Evolutionary conservation across 768 basidiomycete genomes (phyloP), one percentile per base, ranked within the genome.

Genomic region (Kwoniella sp.): DNA sequence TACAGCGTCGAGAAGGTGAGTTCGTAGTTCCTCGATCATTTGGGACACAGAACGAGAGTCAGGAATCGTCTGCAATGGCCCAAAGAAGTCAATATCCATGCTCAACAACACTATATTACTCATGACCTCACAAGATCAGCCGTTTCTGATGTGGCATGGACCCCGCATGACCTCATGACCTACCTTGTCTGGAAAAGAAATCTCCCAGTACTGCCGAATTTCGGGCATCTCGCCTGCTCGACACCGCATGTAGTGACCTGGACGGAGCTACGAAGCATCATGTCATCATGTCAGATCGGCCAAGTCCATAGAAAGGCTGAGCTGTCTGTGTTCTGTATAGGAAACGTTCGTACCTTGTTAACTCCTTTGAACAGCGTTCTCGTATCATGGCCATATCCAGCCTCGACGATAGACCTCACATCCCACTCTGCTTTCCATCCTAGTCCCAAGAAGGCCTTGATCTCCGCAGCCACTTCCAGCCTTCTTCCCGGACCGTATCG

Each of bases 371-470:
- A 77, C 17, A 73, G 50, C 10, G 74, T 76, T 46, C 74, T 51
- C 8, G 67, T 60, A 52, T 76, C 74, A n/a, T 73, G 68, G 10
- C 65, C 68, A 72, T 69, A 72, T 19, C 71, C 70, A 21, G 60
- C 72, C 46, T 68, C 65, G 19, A 66, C 63, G 4, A 77, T 33
- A 7, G 66, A 62, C 58, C 61, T 60, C 15, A 77, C 76, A 53
- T 77, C 76, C 73, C 73, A 77, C 50, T 75, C 68, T 1, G 73
- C 73, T 30, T 66, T 53, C 71, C 73, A 74, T 1, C 71, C 76
- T n/a, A 71, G 47, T 9, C 65, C 61, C 8, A 74, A 53, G 30
- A 77, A 72, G 0, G 70, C 71, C 62, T 77, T 77, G 49, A 70
- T 68, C 56, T 77, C 76, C n/a, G 73, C 69, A 7, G 24, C 49